Base-by-base conservation (phyloP, 306 rosid species). In the Quercus mongolica region DNA sequence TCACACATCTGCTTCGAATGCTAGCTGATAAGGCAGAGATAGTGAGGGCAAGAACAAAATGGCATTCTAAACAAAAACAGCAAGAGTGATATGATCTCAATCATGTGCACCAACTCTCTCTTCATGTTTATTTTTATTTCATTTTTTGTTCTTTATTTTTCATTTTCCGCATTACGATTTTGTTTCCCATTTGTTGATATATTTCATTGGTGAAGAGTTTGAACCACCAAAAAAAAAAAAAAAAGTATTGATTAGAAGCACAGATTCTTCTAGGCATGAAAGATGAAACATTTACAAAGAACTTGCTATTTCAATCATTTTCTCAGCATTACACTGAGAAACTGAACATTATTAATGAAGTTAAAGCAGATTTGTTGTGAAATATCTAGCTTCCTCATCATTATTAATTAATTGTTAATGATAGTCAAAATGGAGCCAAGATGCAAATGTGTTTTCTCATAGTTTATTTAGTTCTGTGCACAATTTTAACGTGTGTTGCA, bases 1-100 rank as follows among this genome's bases (percentile, higher is more conserved):
- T 77, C 86, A 94, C 97, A 26, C 99, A 92, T 87, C 61, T 91
- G 58, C 99, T 94, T 74, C 95, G 97, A 52, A 85, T 94, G 84
- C 93, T 87, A 74, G 85, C 86, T 0, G 83, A 83, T 38, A 85
- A 87, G 82, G 83, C 85, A 20, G 98, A 92, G 19, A 89, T 95
- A 13, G 91, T 95, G 0, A 80, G 96, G 84, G 99, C 97, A 33
- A 88, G 95, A 91, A 92, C 96, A 2, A 86, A 89, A 61, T 92
- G 99, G 99, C 84, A 85, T 54, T 74, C 74, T 23, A 87, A 85
- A 56, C 68, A 49, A 33, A 81, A 35, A 31, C 74, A 49, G 54
- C 54, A 71, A 21, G 11, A 73, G 56, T 52, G 25, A 72, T 15
- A 9, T 28, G 70, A 64, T 15, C 70, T 26, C 5, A 64, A 11